Percentiles rank a stretch among this genome's conserved stretches.
Evolutionary conservation across 1,139 yeast species (phyloP).

Genomic region (Blastobotrys serpentis): DNA sequence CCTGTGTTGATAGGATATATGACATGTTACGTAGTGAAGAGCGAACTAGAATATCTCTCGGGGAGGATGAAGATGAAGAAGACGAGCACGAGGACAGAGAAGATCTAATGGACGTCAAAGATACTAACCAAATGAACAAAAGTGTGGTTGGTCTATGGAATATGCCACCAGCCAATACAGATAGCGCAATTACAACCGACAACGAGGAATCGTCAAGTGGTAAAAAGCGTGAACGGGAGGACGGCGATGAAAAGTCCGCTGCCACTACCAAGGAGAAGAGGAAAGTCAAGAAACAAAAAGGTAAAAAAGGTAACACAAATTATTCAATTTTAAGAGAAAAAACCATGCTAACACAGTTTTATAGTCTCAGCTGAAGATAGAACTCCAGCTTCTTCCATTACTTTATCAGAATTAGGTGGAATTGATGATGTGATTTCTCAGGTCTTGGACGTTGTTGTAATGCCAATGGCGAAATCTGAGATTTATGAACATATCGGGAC

Average conservation of each 20-base stretch:
- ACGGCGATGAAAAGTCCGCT: slow-evolving; percentile 15
- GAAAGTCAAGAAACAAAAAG: slow-evolving; percentile 37
- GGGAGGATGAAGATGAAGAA: slow-evolving; percentile 35
- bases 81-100: slow-evolving; percentile 46
- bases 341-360: slow-evolving; percentile 12
- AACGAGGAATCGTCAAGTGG: slow-evolving; percentile 29
- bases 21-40: slow-evolving; percentile 8
- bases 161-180: slow-evolving; percentile 19
- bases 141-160: slow-evolving; percentile 75
- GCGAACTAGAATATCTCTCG: slow-evolving; percentile 5
- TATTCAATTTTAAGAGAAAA: neutral
- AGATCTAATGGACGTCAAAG: slow-evolving; percentile 56
- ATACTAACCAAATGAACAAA: slow-evolving; percentile 64
- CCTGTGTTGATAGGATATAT: neutral
- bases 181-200: slow-evolving; percentile 18
- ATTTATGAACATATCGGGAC: slow-evolving; percentile 84
- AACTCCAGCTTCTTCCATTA: slow-evolving; percentile 39
- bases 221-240: slow-evolving; percentile 36
- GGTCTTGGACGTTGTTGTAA: slow-evolving; percentile 82
- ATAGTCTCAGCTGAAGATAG: slow-evolving; percentile 23
- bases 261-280: slow-evolving; percentile 28
- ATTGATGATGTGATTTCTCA: slow-evolving; percentile 80
- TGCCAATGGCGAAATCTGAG: slow-evolving; percentile 93
- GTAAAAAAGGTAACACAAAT: slow-evolving; percentile 28
- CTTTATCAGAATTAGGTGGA: slow-evolving; percentile 81